Percentiles rank a stretch among this genome's conserved stretches.
Conservation (phyloP, 2,329 filamentous ascomycete species). For the Fusarium floridanum region DNA sequence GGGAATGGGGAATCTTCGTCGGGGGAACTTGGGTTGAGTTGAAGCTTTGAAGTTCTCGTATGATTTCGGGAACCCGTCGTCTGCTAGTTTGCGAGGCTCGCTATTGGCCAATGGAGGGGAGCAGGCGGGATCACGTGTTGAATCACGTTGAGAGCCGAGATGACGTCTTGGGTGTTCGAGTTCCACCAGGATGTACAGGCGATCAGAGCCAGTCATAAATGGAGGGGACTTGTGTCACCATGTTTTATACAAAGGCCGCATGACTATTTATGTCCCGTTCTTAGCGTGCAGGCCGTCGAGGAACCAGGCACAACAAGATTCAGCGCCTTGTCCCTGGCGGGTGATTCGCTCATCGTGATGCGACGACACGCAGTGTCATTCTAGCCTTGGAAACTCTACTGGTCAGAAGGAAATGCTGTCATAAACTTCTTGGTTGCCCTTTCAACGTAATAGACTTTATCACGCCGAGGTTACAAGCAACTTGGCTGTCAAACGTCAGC, state of each 20-base stretch:
- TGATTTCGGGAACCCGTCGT: conserved; percentile 47
- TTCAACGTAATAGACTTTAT: conserved; percentile 24
- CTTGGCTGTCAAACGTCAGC: conserved; percentile 32
- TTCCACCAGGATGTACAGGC: not conserved
- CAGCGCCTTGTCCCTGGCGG: conserved; percentile 26
- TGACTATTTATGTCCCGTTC: not conserved
- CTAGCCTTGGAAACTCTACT: conserved; percentile 20
- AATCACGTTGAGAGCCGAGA: conserved; percentile 5
- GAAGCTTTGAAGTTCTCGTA: conserved; percentile 49
- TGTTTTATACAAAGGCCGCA: not conserved
- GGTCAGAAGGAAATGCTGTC: conserved; percentile 33
- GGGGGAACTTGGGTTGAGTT: conserved; percentile 28
- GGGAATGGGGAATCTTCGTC: conserved; percentile 34
- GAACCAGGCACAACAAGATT: conserved; percentile 14
- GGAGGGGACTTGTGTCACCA: not conserved
- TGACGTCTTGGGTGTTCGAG: conserved; percentile 32
- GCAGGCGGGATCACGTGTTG: conserved; percentile 37
- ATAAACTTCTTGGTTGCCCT: conserved; percentile 16
- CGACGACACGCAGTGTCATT: conserved; percentile 14
- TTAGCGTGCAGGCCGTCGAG: conserved; percentile 6
- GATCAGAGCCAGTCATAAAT: not conserved
- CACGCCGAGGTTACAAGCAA: conserved; percentile 6
- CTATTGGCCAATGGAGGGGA: conserved; percentile 47
- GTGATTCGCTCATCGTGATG: conserved; percentile 38
- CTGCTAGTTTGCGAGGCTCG: conserved; percentile 33